These are phyloP conservation scores for Taphrina wiesneri DNA, from an alignment of 1,139 yeast species.

Conservation along the genomic window DNA sequence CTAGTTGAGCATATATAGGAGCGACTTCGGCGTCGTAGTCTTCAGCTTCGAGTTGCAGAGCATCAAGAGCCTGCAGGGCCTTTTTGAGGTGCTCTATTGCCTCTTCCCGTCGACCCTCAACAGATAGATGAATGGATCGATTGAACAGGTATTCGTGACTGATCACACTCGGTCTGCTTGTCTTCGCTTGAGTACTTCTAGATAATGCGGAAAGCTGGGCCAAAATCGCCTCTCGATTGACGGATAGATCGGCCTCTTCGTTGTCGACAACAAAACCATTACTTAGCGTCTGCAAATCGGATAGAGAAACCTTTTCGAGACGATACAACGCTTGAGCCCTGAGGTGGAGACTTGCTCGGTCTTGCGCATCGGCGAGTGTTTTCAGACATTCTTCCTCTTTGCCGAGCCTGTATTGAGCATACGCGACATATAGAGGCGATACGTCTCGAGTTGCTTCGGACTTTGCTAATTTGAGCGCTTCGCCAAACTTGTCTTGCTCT, in stretches of 20 bases:
- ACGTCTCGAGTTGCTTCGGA: neutral
- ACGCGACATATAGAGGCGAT: constrained; percentile 13
- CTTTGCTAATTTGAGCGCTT: neutral
- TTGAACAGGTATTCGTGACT: constrained; percentile 25
- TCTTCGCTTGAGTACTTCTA: neutral
- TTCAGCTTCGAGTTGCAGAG: constrained; percentile 1
- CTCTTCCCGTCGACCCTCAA: neutral
- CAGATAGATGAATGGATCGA: neutral
- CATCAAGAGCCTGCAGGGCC: neutral
- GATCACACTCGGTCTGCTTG: neutral
- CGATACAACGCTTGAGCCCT: constrained; percentile 26
- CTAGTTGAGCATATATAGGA: constrained; percentile 23
- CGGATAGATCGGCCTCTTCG: constrained; percentile 21
- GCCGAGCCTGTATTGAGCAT: constrained; percentile 25
- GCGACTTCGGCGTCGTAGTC: constrained; percentile 23
- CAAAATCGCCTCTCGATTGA: constrained; percentile 16
- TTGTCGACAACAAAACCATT: neutral
- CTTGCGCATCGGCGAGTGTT: neutral
- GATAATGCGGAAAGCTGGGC: constrained; percentile 6
- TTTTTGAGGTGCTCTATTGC: constrained; percentile 4
- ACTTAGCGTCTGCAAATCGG: neutral
- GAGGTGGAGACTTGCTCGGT: constrained; percentile 13
- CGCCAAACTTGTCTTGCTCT: constrained; percentile 10
- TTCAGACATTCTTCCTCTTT: constrained; percentile 14
- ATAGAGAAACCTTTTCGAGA: neutral